These are phyloP conservation scores for Aphanocladium album DNA, from an alignment of 2,329 filamentous ascomycete species.

Conservation along the genomic window DNA sequence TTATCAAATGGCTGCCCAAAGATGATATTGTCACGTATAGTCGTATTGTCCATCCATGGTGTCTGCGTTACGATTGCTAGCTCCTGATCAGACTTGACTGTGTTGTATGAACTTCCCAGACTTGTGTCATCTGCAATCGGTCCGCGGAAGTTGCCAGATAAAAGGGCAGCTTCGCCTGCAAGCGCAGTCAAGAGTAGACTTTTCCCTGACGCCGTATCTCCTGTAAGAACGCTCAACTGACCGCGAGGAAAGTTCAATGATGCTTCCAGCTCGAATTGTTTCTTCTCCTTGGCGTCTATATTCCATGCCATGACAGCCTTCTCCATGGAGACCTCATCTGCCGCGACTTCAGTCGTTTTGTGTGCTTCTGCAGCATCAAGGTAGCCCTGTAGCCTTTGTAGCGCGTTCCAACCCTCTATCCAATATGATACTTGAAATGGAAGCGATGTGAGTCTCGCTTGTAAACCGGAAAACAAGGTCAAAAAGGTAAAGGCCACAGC, in stretches of 20 bases:
- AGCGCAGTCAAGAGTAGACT: slow-evolving; percentile 9
- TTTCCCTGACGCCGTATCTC: slow-evolving; percentile 15
- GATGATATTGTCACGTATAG: slow-evolving; percentile 65
- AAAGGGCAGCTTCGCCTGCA: slow-evolving; percentile 4
- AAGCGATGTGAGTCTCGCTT: slow-evolving; percentile 2
- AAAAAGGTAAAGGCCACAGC: slow-evolving; percentile 13
- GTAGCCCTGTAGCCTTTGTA: slow-evolving; percentile 6
- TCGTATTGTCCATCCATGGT: slow-evolving; percentile 76
- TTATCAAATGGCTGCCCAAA: slow-evolving; percentile 57
- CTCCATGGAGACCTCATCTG: neutral
- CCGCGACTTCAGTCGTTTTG: neutral
- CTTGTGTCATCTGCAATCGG: neutral
- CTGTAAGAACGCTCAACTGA: slow-evolving; percentile 9
- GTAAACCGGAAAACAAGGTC: slow-evolving; percentile 8
- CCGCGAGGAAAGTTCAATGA: slow-evolving; percentile 8
- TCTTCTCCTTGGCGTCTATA: neutral
- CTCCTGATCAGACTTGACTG: neutral
- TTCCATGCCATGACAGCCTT: neutral
- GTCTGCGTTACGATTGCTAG: slow-evolving; percentile 47
- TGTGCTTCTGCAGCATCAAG: neutral
- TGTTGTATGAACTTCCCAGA: neutral
- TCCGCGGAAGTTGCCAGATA: slow-evolving; percentile 4
- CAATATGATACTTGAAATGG: neutral
- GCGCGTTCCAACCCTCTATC: slow-evolving; percentile 5
- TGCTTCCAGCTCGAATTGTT: slow-evolving; percentile 5